A percentile compares a stretch with the other conserved stretches of the same genome.
Conservation (phyloP, 495 filamentous ascomycete genomes). For the Terfezia boudieri region DNA sequence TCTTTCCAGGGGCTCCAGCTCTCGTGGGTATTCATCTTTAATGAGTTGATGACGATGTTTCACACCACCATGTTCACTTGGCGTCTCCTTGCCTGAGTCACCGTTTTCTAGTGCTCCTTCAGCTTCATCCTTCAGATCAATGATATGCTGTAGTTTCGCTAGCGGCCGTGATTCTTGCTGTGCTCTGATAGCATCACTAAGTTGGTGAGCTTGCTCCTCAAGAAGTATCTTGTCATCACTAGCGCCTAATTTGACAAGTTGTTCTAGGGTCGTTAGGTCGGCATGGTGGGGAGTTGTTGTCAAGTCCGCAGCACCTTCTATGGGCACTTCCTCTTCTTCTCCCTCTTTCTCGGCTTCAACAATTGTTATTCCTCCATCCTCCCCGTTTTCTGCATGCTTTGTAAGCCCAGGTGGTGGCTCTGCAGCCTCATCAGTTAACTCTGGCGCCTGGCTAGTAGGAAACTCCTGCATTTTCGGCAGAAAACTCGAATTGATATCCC, state of each 20-base stretch:
- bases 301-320: slow-evolving; percentile 8
- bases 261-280: slow-evolving; percentile 39
- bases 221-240: slow-evolving; percentile 47
- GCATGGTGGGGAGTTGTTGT: slow-evolving; percentile 10
- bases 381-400: slow-evolving; percentile 21
- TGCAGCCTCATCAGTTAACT: slow-evolving; percentile 4
- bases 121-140: slow-evolving; percentile 61
- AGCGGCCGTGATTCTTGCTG: slow-evolving; percentile 77
- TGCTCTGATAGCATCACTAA: slow-evolving; percentile 63
- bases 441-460: slow-evolving; percentile 20
- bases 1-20: slow-evolving; percentile 49
- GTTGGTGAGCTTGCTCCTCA: slow-evolving; percentile 53
- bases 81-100: slow-evolving; percentile 19
- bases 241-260: slow-evolving; percentile 54
- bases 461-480: slow-evolving; percentile 71
- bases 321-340: slow-evolving; percentile 18
- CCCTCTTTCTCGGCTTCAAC: slow-evolving; percentile 14
- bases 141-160: slow-evolving; percentile 62
- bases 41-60: slow-evolving; percentile 51
- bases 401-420: slow-evolving; percentile 6
- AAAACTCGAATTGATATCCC: slow-evolving; percentile 97
- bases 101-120: slow-evolving; percentile 24
- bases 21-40: slow-evolving; percentile 52
- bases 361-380: slow-evolving; percentile 11
- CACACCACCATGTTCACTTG: slow-evolving; percentile 18